A percentile compares a stretch with the other conserved stretches of the same genome.
Evolutionary conservation across 805 yeast genomes (phyloP).

Genomic region (Pichia gijzeniarum): DNA sequence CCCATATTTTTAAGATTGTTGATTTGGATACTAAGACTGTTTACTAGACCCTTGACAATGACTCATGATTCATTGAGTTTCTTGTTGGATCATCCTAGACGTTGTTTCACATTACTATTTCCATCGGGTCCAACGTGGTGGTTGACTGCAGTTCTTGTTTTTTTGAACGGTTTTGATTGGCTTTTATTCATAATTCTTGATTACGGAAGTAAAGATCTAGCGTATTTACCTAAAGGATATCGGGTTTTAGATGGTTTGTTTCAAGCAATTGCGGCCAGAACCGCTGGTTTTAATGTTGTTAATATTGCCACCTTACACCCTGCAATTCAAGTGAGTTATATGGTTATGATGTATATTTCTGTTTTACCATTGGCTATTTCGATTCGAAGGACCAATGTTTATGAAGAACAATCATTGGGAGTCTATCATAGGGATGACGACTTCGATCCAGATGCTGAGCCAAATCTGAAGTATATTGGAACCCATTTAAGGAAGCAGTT

Average conservation of each 20-base stretch:
- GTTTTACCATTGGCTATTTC: constrained; percentile 95
- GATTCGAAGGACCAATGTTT: constrained; percentile 93
- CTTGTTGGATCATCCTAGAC: constrained; percentile 89
- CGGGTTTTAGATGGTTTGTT: constrained; percentile 77
- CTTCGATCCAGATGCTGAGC: constrained; percentile 29
- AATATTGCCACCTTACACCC: constrained; percentile 71
- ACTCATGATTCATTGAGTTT: constrained; percentile 75
- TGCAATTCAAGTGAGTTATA: constrained; percentile 86
- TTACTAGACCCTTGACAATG: constrained; percentile 59
- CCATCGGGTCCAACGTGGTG: constrained; percentile 96
- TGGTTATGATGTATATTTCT: constrained; percentile 97
- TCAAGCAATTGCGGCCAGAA: constrained; percentile 89
- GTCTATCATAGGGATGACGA: constrained; percentile 41
- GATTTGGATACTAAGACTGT: constrained; percentile 70
- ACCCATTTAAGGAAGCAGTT: constrained; percentile 87
- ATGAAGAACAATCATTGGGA: constrained; percentile 96
- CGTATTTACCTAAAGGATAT: constrained; percentile 55
- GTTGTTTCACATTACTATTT: constrained; percentile 89
- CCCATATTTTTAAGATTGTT: constrained; percentile 77
- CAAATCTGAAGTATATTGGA: constrained; percentile 63
- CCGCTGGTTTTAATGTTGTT: constrained; percentile 83
- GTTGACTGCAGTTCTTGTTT: constrained; percentile 69
- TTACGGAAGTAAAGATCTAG: constrained; percentile 44
- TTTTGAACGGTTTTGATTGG: constrained; percentile 71
- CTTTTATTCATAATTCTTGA: constrained; percentile 77